Base-by-base conservation (phyloP, 2,329 filamentous ascomycete genomes). In the Fusarium redolens region DNA sequence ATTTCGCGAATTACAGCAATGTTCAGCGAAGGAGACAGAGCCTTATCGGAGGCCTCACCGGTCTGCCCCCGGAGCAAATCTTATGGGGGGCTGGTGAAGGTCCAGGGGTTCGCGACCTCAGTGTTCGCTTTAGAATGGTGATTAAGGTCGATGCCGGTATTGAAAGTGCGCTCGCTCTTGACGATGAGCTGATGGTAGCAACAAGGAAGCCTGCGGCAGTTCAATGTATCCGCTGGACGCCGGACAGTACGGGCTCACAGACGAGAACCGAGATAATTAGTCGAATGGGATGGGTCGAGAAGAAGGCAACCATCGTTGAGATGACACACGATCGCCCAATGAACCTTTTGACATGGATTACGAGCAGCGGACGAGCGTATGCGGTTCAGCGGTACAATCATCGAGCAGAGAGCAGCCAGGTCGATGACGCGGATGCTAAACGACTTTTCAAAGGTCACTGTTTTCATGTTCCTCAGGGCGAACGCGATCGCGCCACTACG, bases 71-170 rank as follows among this genome's bases (percentile, higher is more conserved):
- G 4, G 90, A 92, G 57, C 87, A 91, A 73, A 89, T 92, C 55
- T 80, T 92, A 17, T 90, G 92, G 82, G 93, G 93, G 0, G 90
- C 93, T 4, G 95, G 95, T 38, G 96, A 98, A 81, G 93, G 93
- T 14, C 88, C 88, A 54, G 94, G 94, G 7, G 91, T 97, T 56
- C 90, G 91, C 59, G 96, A 99, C 82, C 90, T 97, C 62, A 97
- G 92, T 77, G 88, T 99, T 54, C 92, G 94, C 15, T 99, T 99
- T 82, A 90, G 96, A 64, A 97, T 98, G 93, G 96, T 97, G 18
- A 98, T 99, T 79, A 97, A 97, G 80, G 94, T 99, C 22, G 96
- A 99, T 82, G 96, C 96, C 5, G 96, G 96, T 5, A 98, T 99
- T 76, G 91, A 92, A 75, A 93, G 92, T 77, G 94, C 93, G 15